A percentile compares a stretch with the other conserved stretches of the same genome.
phyloP scores from a whole-genome alignment of 768 basidiomycete genomes.

The Rhizopogon vesiculosus region DNA sequence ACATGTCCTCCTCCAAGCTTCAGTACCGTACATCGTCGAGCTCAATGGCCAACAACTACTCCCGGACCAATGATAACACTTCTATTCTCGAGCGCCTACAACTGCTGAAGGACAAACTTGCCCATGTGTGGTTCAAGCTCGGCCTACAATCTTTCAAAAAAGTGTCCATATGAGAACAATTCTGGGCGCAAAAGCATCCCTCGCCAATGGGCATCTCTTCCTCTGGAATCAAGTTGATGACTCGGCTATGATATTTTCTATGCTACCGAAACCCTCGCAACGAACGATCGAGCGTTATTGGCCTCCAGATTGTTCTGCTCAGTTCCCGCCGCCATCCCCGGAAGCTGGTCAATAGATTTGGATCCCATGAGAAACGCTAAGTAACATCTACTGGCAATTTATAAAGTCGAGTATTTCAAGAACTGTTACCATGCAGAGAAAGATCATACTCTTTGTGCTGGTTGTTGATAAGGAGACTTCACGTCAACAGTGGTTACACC shows the following conservation, averaged over 20 bases:
- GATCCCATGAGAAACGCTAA: too few species aligned
- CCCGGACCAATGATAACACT: neutral
- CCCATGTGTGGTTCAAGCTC: conserved; percentile 1
- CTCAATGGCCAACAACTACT: neutral
- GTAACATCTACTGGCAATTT: too few species aligned
- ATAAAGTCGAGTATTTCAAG: too few species aligned
- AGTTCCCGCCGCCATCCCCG: neutral
- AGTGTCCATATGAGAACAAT: neutral
- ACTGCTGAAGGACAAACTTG: neutral
- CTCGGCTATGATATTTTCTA: neutral
- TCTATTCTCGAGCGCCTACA: neutral
- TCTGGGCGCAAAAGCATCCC: neutral
- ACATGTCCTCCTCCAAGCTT: neutral
- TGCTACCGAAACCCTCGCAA: neutral
- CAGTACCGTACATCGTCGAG: conserved; percentile 4
- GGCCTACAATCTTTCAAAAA: neutral
- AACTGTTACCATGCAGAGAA: too few species aligned
- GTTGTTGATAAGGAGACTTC: too few species aligned
- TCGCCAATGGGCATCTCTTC: neutral
- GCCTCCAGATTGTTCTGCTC: neutral
- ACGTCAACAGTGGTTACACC: too few species aligned
- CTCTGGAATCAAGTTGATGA: neutral
- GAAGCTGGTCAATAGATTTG: too few species aligned
- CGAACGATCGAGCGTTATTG: neutral
- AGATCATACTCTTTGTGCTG: too few species aligned